Evolutionary conservation across 306 rosid genomes (phyloP).

Genomic region (Hippophae rhamnoides): DNA sequence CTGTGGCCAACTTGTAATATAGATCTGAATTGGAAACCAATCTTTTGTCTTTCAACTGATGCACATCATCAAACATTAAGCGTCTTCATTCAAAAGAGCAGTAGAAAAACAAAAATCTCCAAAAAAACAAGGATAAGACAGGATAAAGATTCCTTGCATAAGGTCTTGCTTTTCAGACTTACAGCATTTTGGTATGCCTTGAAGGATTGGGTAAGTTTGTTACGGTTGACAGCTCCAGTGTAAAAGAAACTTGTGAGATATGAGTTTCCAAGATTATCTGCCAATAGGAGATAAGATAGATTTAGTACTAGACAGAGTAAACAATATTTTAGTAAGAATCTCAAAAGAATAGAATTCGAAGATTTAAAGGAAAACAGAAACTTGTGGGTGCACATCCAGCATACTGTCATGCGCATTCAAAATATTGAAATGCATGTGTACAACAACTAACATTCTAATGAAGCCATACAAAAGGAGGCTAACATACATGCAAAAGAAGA

Average conservation of each 20-base stretch:
- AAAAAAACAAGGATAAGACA: not conserved
- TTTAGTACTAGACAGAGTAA: too few relatives aligned
- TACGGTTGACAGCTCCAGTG: slow-evolving; percentile 87
- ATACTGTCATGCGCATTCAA: not conserved
- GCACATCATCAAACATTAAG: slow-evolving; percentile 28
- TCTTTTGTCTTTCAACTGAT: slow-evolving; percentile 81
- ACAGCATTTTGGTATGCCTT: slow-evolving; percentile 98
- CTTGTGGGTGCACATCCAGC: not conserved
- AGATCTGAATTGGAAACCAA: slow-evolving; percentile 84
- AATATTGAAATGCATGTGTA: not conserved
- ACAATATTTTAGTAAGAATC: not conserved
- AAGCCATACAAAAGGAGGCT: slow-evolving; percentile 5
- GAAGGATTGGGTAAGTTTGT: slow-evolving; percentile 69
- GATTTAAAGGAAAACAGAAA: not conserved
- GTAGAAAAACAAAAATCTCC: not conserved
- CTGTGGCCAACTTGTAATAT: slow-evolving; percentile 74
- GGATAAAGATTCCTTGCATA: slow-evolving; percentile 2
- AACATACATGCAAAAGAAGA: not conserved
- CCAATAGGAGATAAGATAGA: slow-evolving; percentile 10
- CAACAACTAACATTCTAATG: not conserved
- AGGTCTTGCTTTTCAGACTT: slow-evolving; percentile 42
- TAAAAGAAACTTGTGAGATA: slow-evolving; percentile 83
- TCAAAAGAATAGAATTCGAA: slow-evolving; percentile 1
- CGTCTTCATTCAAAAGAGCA: slow-evolving; percentile 17
- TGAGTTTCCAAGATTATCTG: slow-evolving; percentile 94